Evolutionary conservation across 805 yeast species (phyloP), one percentile per base, ranked within the genome.

Genomic region (Wickerhamiella nectarea): DNA sequence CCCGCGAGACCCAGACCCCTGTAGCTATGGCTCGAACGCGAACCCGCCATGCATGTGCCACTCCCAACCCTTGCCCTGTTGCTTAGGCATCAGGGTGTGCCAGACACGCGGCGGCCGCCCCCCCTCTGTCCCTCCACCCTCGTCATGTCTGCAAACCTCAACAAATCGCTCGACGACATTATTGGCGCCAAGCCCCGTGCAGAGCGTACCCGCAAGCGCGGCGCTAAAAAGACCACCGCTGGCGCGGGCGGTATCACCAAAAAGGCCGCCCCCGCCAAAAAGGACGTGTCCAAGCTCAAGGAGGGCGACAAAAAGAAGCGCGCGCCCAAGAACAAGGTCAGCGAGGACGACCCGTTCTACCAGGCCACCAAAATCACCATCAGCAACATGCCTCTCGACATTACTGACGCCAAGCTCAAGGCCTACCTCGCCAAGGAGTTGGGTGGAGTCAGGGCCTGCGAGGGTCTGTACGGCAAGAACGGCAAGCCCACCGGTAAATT

Each of bases 401-500:
- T 56, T 28, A 47, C 48, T 36, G 60, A 56, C 51, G 38, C 38
- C 36, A 50, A 50, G 41, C 55, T 56, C 46, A 44, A 48, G 94
- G 94, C 85, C 66, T 91, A 85, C 66, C 87, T 91, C 65, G 74
- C 77, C 56, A 70, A 80, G 48, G 85, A 82, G 66, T 74, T 91
- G 52, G 98, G 98, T 54, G 83, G 86, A 52, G 84, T 89, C 55
- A 68, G 67, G 52, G 70, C 72, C 50, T 79, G 82, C 60, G 67
- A 74, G 44, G 72, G 85, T 57, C 71, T 79, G 55, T 91, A 82
- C 71, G 85, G 84, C 60, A 84, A 79, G 64, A 77, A 73, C 61
- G 98, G 97, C 43, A 76, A 76, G 63, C 84, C 94, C 51, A 81
- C 81, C 50, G 98, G 98, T 65, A 75, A 78, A 67, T 95, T 94